Percentiles rank a stretch among this genome's conserved stretches.
phyloP scores from a whole-genome alignment of 345 rosid species.

The Murraya koenigii region DNA sequence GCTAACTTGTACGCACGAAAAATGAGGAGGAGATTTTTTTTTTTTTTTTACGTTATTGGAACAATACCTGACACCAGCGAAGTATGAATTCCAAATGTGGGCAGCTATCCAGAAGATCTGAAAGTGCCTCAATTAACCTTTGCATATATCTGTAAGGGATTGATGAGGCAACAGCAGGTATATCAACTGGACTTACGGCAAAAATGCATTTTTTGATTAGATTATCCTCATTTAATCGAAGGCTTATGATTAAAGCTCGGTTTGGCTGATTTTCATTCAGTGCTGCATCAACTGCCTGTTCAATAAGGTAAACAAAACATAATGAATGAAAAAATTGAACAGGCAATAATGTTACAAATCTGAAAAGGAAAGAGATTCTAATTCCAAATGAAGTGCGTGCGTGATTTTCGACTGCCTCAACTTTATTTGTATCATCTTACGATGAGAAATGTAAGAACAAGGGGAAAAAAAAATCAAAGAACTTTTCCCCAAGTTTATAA shows the following conservation, averaged over 20 bases:
- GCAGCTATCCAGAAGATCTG: constrained; percentile 78
- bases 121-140: constrained; percentile 76
- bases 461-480: too few relatives aligned
- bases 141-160: constrained; percentile 68
- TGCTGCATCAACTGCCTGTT: constrained; percentile 79
- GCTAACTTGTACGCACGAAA: not conserved
- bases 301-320: constrained; percentile 6
- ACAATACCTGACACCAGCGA: constrained; percentile 81
- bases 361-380: not conserved
- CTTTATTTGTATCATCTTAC: too few relatives aligned
- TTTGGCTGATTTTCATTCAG: constrained; percentile 56
- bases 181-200: constrained; percentile 63
- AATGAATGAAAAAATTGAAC: not conserved
- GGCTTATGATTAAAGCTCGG: constrained; percentile 79
- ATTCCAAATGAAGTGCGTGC: not conserved
- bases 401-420: too few relatives aligned
- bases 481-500: too few relatives aligned
- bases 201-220: constrained; percentile 76
- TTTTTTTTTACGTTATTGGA: not conserved
- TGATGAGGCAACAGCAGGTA: constrained; percentile 66
- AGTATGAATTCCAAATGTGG: constrained; percentile 89
- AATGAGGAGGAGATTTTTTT: not conserved
- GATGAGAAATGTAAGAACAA: too few relatives aligned
- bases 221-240: constrained; percentile 87
- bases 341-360: not conserved